phyloP scores from a whole-genome alignment of 176 grass and related monocot genomes.

The Paspalum notatum region DNA sequence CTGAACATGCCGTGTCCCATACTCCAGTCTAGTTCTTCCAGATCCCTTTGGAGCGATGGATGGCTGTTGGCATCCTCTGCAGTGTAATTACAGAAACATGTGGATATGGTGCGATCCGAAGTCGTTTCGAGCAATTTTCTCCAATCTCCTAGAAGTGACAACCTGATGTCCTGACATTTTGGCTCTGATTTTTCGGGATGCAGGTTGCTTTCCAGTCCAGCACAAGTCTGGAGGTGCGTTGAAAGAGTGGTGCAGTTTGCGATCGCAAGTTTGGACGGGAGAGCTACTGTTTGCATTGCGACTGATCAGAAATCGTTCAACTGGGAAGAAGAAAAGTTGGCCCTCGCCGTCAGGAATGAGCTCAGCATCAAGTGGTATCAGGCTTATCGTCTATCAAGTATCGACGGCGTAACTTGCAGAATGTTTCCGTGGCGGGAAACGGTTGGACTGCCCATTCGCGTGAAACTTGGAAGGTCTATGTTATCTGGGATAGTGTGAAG shows the following conservation, averaged over 20 bases:
- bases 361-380: neutral
- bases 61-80: neutral
- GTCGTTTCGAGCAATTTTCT: slow-evolving; percentile 33
- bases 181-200: neutral
- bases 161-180: neutral
- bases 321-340: neutral
- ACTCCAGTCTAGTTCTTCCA: neutral
- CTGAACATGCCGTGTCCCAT: neutral
- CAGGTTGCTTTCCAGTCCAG: neutral
- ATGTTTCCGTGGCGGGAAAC: neutral
- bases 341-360: neutral
- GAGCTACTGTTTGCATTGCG: slow-evolving; percentile 4
- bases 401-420: neutral
- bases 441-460: slow-evolving; percentile 1
- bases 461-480: neutral
- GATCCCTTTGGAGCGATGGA: neutral
- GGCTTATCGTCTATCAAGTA: neutral
- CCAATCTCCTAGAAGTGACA: slow-evolving; percentile 22
- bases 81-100: neutral
- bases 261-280: neutral
- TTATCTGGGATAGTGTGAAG: neutral
- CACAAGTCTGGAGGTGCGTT: neutral
- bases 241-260: neutral
- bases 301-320: neutral
- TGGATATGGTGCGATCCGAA: neutral